Percentiles rank a stretch among this genome's conserved stretches.
phyloP scores from a whole-genome alignment of 805 yeast species.

The Teunomyces kruisii region DNA sequence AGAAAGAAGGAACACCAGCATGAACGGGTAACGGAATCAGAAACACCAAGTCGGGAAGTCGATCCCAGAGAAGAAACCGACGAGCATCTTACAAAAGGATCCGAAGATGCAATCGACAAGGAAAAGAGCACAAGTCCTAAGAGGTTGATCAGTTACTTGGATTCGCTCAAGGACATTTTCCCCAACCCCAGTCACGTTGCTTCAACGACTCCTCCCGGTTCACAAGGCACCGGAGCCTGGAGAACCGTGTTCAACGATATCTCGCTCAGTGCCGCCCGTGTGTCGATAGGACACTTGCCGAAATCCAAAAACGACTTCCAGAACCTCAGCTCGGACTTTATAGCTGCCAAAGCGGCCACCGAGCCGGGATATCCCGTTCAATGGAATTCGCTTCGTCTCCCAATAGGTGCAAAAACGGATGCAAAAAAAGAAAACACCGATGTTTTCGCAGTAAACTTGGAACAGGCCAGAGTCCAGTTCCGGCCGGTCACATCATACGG shows the following conservation, averaged over 20 bases:
- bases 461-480: constrained; percentile 12
- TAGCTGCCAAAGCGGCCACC: constrained; percentile 17
- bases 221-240: constrained; percentile 26
- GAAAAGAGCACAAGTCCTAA: not conserved
- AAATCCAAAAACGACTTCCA: constrained; percentile 19
- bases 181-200: not conserved
- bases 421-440: constrained; percentile 8
- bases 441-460: constrained; percentile 21
- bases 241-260: constrained; percentile 31
- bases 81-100: not conserved
- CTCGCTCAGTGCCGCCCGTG: constrained; percentile 36
- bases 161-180: not conserved
- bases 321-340: constrained; percentile 27
- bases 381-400: not conserved
- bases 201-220: not conserved
- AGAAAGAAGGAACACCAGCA: not conserved
- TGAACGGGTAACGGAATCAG: too few relatives aligned
- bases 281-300: constrained; percentile 33
- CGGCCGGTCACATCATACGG: not conserved
- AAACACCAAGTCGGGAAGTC: too few relatives aligned
- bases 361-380: not conserved
- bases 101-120: not conserved
- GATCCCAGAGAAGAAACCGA: not conserved
- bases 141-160: not conserved
- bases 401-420: not conserved